Evolutionary conservation across 2,329 filamentous ascomycete species (phyloP), one percentile per base, ranked within the genome.

Genomic region (Aspergillus sojae): DNA sequence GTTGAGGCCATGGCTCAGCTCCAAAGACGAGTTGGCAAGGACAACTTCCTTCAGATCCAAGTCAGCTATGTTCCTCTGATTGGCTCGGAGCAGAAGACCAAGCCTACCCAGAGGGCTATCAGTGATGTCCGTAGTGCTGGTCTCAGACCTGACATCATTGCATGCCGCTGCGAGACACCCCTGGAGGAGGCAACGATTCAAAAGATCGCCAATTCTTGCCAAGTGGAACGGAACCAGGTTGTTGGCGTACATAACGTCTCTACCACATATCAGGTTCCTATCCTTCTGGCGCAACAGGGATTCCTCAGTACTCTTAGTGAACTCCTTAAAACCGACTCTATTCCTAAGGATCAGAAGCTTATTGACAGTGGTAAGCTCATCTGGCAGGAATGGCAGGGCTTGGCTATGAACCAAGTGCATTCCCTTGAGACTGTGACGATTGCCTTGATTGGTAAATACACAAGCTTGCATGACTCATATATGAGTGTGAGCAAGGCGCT

Each of bases 51-150:
- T 75, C 90, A 93, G 76, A 96, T 97, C 69, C 90, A 93, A 79
- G 94, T 97, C 66, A 66, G 80, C 75, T 68, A 94, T 71, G 90
- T 98, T 39, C 95, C 94, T 1, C 86, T 94, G 39, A 86, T 90
- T 45, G 71, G 69, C 19, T 86, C 87, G 39, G 90, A 98, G 83
- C 89, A 96, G 79, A 98, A 98, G 87, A 98, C 94, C 11, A 98
- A 98, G 82, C 95, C 95, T 0, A 99, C 95, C 0, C 95, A 99
- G 78, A 88, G 92, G 72, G 92, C 94, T 30, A 93, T 98, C 72
- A 90, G 90, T 74, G 88, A 91, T 71, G 89, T 94, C 66, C 90
- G 94, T 67, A 94, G 91, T 74, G 90, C 91, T 67, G 93, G 93
- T 74, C 80, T 92, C 60, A 86, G 84, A 63, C 90, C 89, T 2